phyloP scores from a whole-genome alignment of 2,329 filamentous ascomycete genomes.

The Diaporthe sp. region DNA sequence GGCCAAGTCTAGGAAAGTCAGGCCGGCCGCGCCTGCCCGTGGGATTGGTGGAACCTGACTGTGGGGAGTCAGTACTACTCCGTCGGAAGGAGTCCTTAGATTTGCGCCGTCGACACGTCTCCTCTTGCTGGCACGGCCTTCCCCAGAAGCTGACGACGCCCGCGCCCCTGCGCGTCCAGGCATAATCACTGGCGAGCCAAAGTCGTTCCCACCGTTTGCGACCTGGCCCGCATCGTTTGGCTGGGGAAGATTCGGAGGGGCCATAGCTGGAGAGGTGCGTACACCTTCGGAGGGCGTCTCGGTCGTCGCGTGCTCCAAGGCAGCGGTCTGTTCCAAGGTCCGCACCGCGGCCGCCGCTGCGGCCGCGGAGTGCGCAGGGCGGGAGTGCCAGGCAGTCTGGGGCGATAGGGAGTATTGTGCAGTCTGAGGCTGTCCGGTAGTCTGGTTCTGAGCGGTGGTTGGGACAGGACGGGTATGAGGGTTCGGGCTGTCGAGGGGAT shows the following conservation, averaged over 20 bases:
- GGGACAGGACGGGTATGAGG: slow-evolving; percentile 40
- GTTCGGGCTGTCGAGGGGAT: slow-evolving; percentile 48
- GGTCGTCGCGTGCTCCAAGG: neutral
- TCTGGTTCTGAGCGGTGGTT: slow-evolving; percentile 29
- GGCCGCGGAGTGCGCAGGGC: neutral
- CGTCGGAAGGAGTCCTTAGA: neutral
- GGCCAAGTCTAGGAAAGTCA: neutral
- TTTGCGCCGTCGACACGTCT: slow-evolving; percentile 29
- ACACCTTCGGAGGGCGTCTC: neutral
- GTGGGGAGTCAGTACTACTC: slow-evolving; percentile 34
- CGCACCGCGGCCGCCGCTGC: neutral
- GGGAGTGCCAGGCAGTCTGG: neutral
- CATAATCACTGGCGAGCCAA: neutral
- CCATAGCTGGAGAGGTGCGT: slow-evolving; percentile 18
- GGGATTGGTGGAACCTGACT: neutral
- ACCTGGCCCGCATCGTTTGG: neutral
- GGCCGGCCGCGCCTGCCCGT: neutral
- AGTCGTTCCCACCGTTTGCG: neutral
- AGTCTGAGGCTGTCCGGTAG: neutral
- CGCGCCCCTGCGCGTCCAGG: neutral
- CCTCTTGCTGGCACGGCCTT: slow-evolving; percentile 28
- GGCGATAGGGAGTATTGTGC: neutral
- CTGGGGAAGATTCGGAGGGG: slow-evolving; percentile 19
- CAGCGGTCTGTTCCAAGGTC: neutral
- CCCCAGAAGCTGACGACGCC: neutral